Conservation (phyloP, 805 yeast species). For the Priceomyces melissophilus region DNA sequence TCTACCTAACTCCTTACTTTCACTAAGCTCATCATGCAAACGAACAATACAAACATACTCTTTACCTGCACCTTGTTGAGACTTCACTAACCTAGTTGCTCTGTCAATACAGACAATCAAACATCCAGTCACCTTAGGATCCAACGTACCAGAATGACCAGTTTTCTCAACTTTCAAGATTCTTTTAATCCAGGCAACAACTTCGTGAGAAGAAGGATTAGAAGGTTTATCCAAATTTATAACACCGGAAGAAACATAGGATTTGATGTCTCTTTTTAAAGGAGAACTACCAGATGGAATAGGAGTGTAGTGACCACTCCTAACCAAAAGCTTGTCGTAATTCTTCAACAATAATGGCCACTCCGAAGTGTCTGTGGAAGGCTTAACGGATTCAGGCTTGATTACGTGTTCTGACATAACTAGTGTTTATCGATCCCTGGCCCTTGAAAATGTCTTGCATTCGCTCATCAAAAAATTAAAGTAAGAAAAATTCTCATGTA, state of each 20-base stretch:
- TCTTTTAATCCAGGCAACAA: slow-evolving; percentile 98
- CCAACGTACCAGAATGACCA: slow-evolving; percentile 98
- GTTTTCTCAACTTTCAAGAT: slow-evolving; percentile 94
- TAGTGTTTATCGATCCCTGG: slow-evolving; percentile 6
- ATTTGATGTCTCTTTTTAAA: slow-evolving; percentile 85
- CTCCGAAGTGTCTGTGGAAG: slow-evolving; percentile 81
- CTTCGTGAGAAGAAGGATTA: slow-evolving; percentile 98
- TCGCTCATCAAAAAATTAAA: background rate
- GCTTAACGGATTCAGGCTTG: slow-evolving; percentile 80
- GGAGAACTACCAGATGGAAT: slow-evolving; percentile 96
- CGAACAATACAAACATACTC: slow-evolving; percentile 98
- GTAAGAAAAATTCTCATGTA: background rate
- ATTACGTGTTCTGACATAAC: slow-evolving; percentile 55
- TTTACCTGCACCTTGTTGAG: slow-evolving; percentile 99
- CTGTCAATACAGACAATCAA: slow-evolving; percentile 96
- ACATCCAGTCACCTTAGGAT: slow-evolving; percentile 98
- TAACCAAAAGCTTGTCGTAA: slow-evolving; percentile 88
- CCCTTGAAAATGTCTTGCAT: background rate
- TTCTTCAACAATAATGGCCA: slow-evolving; percentile 95
- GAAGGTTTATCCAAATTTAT: slow-evolving; percentile 97
- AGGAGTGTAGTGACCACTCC: slow-evolving; percentile 97
- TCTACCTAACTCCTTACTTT: slow-evolving; percentile 84
- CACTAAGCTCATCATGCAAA: slow-evolving; percentile 88
- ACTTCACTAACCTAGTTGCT: slow-evolving; percentile 96
- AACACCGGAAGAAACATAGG: slow-evolving; percentile 90